phyloP scores from a whole-genome alignment of 2,329 filamentous ascomycete genomes.

The Chaetomiaceae sp. region DNA sequence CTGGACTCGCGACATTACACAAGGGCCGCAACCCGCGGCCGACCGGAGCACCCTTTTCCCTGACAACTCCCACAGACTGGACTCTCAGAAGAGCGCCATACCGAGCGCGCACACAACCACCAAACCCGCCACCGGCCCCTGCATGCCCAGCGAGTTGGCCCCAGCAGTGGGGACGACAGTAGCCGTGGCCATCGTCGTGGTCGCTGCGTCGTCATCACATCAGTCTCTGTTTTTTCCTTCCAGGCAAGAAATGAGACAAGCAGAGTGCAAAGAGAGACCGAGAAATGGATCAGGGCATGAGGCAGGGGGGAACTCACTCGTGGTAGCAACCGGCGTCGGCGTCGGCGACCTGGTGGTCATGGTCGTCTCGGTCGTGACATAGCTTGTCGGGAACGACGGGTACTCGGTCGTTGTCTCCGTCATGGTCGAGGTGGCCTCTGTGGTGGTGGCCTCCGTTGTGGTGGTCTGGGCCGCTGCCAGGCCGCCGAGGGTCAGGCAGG shows the following conservation, averaged over 20 bases:
- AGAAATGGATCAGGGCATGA: too few species aligned
- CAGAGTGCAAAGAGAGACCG: too few species aligned
- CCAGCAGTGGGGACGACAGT: conserved; percentile 14
- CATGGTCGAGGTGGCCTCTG: neutral
- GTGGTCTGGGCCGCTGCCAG: conserved; percentile 24
- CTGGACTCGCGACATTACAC: too few species aligned
- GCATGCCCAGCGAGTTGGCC: conserved; percentile 3
- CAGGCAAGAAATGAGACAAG: too few species aligned
- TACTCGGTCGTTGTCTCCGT: too few species aligned
- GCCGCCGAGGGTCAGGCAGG: conserved; percentile 12
- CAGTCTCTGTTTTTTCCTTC: too few species aligned
- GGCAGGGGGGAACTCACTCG: too few species aligned
- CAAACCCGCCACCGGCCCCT: conserved; percentile 20
- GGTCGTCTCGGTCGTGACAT: too few species aligned
- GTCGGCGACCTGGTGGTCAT: neutral
- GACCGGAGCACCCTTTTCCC: too few species aligned
- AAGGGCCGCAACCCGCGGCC: too few species aligned
- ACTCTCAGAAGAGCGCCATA: conserved; percentile 19
- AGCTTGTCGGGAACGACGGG: too few species aligned
- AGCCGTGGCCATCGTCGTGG: neutral
- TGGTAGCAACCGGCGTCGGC: neutral
- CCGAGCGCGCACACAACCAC: conserved; percentile 20
- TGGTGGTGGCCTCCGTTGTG: neutral
- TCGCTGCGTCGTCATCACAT: neutral
- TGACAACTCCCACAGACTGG: neutral